A percentile compares a stretch with the other conserved stretches of the same genome.
phyloP scores from a whole-genome alignment of 108 stramenopile species.

The Ochromonas danica region DNA sequence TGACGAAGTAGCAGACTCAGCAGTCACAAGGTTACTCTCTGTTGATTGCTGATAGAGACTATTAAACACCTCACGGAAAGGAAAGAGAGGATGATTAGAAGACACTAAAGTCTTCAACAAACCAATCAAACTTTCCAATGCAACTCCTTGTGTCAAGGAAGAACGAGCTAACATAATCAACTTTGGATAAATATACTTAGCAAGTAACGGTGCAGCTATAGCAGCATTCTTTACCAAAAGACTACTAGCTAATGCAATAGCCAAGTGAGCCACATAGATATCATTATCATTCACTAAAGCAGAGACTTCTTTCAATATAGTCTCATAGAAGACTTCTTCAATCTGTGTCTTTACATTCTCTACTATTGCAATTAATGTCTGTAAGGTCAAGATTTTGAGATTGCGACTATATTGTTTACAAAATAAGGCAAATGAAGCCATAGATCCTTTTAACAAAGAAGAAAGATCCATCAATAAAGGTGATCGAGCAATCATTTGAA shows the following conservation, averaged over 20 bases:
- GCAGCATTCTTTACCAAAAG: conserved; percentile 43
- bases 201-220: background rate
- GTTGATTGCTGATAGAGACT: background rate
- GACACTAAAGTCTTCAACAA: background rate
- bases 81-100: background rate
- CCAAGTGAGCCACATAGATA: conserved; percentile 81
- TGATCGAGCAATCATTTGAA: conserved; percentile 65
- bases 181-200: background rate
- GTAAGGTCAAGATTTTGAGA: conserved; percentile 76
- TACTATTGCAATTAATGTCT: conserved; percentile 70
- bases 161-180: background rate
- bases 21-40: background rate
- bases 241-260: conserved; percentile 50
- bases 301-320: conserved; percentile 70
- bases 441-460: conserved; percentile 67
- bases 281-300: conserved; percentile 77
- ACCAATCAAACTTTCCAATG: conserved; percentile 19
- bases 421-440: conserved; percentile 73
- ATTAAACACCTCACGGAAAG: background rate
- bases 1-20: background rate
- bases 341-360: conserved; percentile 43
- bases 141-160: conserved; percentile 61
- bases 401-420: conserved; percentile 77
- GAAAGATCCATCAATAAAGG: conserved; percentile 68
- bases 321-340: conserved; percentile 59